Base-by-base conservation (phyloP, 2,329 filamentous ascomycete genomes). In the Decorospora gaudefroyi region DNA sequence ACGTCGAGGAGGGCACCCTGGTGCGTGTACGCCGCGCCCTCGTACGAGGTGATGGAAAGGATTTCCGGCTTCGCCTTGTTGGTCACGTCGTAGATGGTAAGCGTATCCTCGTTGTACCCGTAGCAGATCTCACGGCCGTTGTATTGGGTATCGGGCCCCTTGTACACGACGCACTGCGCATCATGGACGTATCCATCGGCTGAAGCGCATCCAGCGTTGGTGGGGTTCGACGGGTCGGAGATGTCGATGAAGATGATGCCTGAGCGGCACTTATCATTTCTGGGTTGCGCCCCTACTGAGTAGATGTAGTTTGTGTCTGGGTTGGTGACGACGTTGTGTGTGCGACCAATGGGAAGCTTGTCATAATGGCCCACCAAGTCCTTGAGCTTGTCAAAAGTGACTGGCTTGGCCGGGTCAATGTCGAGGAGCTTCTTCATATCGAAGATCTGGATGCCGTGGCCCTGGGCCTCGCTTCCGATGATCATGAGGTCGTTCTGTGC, bases 391-490 rank as follows among this genome's bases (percentile, higher is more conserved):
- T 50, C 60, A 49, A 70, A 71, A 4, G 58, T 67, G 11, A 68
- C 61, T 6, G 68, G 68, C 7, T 51, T 62, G 8, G 65, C 62
- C 17, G 67, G 65, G 36, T 69, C 63, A 26, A 71, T 40, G 12
- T 45, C 54, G 13, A 71, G 55, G 10, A 71, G 56, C 56, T 69
- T 83, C 56, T 72, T 76, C 78, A 83, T 76, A 65, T 85, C 82
- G 57, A 85, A 85, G 65, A 84, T 76, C 65, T 84, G 82, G 32
- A 85, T 76, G 22, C 78, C 78, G 64, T 84, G 81, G 54, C 72
- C 57, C 42, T 36, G 42, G 28, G 67, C 67, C 41, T 70, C 68
- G 18, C 59, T 64, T 6, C 73, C 74, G 36, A 76, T 74, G 46
- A 75, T 66, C 61, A 74, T 68, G 46, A 72, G 69, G 51, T 75